Base-by-base conservation (phyloP, 2,329 filamentous ascomycete genomes). In the Colletotrichum noveboracense region DNA sequence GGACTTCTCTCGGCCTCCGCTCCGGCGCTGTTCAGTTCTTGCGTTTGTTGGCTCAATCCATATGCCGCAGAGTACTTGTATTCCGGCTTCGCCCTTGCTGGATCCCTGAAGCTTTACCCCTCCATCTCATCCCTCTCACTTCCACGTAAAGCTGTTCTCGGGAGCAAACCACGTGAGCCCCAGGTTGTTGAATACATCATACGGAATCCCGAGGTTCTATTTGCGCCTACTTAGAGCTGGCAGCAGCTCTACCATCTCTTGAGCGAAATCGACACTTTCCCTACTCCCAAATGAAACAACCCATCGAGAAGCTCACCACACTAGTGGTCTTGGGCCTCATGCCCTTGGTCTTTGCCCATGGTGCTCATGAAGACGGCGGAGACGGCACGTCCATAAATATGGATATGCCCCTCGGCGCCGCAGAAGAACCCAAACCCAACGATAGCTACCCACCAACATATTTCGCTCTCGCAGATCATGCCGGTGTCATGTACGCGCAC, bases 401-500 rank as follows among this genome's bases (percentile, higher is more conserved):
- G 71, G 61, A 70, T 28, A 76, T 69, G 55, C 66, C 79, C 28
- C 55, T 68, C 38, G 66, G 70, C n/a, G 72, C 55, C 24, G 24
- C 21, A 60, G 58, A 65, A 13, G 65, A 71, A 30, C 36, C 74
- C n/a, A 60, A 61, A 21, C 68, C 75, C 32, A 79, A 81, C 24
- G 77, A 80, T 43, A 79, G 78, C 69, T 86, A 86, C 62, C 82
- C 86, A 10, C 84, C 85, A n/a, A 92, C 87, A 74, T 94, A 94
- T 82, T 94, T 93, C 84, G 83, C 88, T 28, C 86, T 91, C 72
- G 80, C 87, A 1, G 88, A 91, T 30, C 86, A 92, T 80, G 84
- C 82, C 9, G 84, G 85, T 16, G 84, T 90, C 78, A 93, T 97
- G 79, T 89, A 94, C 79, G 90, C 90, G 73, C 95, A 97, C 81